Evolutionary conservation across 2,329 filamentous ascomycete genomes (phyloP), one percentile per base, ranked within the genome.

Genomic region (Fusarium denticulatum): DNA sequence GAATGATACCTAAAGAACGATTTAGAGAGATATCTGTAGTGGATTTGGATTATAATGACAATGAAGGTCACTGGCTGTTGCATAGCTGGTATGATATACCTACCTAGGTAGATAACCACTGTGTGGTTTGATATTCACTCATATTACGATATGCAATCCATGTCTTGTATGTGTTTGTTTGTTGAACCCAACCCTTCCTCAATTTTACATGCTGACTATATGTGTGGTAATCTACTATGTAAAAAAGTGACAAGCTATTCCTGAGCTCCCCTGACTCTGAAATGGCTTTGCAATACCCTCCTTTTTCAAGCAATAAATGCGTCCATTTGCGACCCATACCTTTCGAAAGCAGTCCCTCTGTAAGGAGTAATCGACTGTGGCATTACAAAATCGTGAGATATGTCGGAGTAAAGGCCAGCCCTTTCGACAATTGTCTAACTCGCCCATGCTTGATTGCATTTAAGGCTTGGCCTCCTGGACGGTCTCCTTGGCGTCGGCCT

Each of bases 401-500:
- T 68, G 53, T 67, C 22, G 46, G 52, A 50, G 15, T 30, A 26
- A 50, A 60, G 32, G 42, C 46, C 30, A 58, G 11, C 22, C 24
- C 24, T 43, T 62, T 65, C 42, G 45, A 53, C 49, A n/a, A 55
- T 57, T 43, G 45, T 56, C 24, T 36, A 65, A 34, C 26, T 45
- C 55, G 37, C 36, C 24, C 15, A 46, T 26, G 22, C 14, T n/a
- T 55, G 40, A 30, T 32, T 40, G 32, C 45, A 24, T 43, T 69
- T 77, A 78, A 42, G 75, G 71, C 70, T 78, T 78, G 40, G 67
- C 63, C 55, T 78, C 74, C 61, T 77, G 66, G 64, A 76, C 67
- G 55, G 74, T 70, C 74, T 81, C 74, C 80, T 83, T 81, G 60
- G 79, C 78, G 28, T 82, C 81, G 67, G 85, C 81, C 81, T 86